Conservation (phyloP, 169 alveolate species). For the Cryptosporidium sp. region DNA sequence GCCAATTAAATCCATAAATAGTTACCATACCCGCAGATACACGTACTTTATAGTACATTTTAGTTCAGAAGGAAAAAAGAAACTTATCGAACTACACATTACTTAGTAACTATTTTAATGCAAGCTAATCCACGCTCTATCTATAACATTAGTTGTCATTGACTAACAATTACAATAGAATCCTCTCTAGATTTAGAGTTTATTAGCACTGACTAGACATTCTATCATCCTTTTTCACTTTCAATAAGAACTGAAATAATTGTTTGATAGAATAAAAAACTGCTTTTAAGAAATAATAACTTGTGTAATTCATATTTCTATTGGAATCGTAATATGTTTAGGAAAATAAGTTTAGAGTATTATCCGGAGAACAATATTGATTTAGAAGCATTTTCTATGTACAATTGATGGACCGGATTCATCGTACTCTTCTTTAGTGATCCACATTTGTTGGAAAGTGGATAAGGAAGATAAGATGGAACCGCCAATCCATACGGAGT, state of each 20-base stretch:
- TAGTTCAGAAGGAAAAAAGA: background rate
- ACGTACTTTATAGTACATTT: too few species aligned
- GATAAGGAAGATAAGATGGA: constrained; percentile 95
- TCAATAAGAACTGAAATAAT: background rate
- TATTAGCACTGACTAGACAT: background rate
- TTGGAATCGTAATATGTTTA: background rate
- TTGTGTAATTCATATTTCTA: constrained; percentile 23
- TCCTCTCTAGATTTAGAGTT: background rate
- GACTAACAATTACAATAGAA: background rate
- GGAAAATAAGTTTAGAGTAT: background rate
- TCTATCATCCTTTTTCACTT: background rate
- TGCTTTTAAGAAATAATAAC: background rate
- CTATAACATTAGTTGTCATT: background rate
- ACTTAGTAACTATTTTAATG: background rate
- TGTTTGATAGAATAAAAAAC: background rate
- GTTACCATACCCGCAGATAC: too few species aligned
- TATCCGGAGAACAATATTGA: background rate
- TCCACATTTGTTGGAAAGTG: constrained; percentile 98
- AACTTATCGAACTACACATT: background rate
- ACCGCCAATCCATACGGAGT: constrained; percentile 99
- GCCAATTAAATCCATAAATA: too few species aligned
- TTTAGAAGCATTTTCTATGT: constrained; percentile 96
- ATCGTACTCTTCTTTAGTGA: constrained; percentile 97
- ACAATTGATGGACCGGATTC: constrained; percentile 98
- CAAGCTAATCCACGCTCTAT: background rate